Evolutionary conservation across 805 yeast genomes (phyloP), one percentile per base, ranked within the genome.

Genomic region (Cyberlindnera japonica): DNA sequence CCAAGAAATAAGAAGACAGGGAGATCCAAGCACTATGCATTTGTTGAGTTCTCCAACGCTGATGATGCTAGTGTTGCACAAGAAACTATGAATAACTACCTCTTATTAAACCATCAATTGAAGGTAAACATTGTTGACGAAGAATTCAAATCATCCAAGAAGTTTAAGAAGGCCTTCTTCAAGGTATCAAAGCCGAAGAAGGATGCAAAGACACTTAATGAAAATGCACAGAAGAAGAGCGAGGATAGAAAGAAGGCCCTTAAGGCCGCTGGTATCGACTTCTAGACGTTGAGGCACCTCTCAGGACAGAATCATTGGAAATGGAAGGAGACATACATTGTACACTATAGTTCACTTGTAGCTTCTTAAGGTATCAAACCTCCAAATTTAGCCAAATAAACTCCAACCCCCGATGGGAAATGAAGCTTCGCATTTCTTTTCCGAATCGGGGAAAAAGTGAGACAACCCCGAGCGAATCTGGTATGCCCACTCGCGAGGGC

Each of bases 11-110:
- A 84, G 63, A 83, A 82, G 57, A 82, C 95, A 6, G 98, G 98
- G 33, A 79, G 81, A 40, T 86, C 96, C 8, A 88, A 83, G 61
- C 97, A 97, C 3, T 86, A 80, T 56, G 98, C 89, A 6, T 91
- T 87, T 62, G 68, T 93, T 33, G 96, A 93, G 64, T 93, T 91
- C 57, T 75, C 73, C 30, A 72, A 78, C 40, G 58, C 62, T 27
- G 86, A 81, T 35, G 95, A 84, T 41, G 97, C 98, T 33, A 74
- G 79, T 51, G 72, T 89, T 46, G 99, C 96, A 3, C 85, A 84
- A 46, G 98, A 93, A 50, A 81, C 97, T 33, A 93, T 93, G 99
- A 82, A 93, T 65, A 93, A 93, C 65, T 93, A 93, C 57, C 72
- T 93, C 47, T 60, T 93, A 33, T 81, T 86, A 67, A 95, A 95